Evolutionary conservation across 257 asterid genomes (phyloP).

Genomic region (Agastache rugosa): DNA sequence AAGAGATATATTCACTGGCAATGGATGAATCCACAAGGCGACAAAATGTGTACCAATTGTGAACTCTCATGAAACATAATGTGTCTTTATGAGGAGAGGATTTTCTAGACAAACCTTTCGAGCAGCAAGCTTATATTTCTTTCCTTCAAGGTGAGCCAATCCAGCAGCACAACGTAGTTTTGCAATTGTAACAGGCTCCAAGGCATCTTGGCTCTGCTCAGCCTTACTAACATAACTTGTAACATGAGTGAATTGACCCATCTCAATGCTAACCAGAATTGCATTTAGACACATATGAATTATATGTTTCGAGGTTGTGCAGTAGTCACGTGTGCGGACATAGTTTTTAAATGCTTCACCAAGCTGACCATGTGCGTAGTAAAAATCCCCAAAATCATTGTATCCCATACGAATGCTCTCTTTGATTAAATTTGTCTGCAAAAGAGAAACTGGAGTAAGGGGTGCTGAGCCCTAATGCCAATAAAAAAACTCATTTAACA

Average conservation of each 20-base stretch:
- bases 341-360: constrained; percentile 92
- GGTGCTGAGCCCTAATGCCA: neutral
- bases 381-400: constrained; percentile 96
- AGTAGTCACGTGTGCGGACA: constrained; percentile 94
- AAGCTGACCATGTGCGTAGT: constrained; percentile 85
- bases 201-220: constrained; percentile 75
- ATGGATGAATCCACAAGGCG: neutral
- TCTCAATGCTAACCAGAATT: constrained; percentile 91
- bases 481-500: neutral
- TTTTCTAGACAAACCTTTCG: constrained; percentile 71
- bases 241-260: constrained; percentile 96
- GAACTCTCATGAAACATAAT: constrained; percentile 19
- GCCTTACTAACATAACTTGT: constrained; percentile 89
- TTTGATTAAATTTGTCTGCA: constrained; percentile 94
- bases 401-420: constrained; percentile 99
- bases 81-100: constrained; percentile 2
- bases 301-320: constrained; percentile 90
- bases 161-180: constrained; percentile 92
- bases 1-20: neutral
- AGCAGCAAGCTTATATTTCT: constrained; percentile 93
- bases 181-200: constrained; percentile 70
- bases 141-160: constrained; percentile 81
- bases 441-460: constrained; percentile 19
- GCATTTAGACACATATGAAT: constrained; percentile 89
- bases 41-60: neutral